phyloP scores from a whole-genome alignment of 352 stramenopile genomes.

The Peronospora farinosa region DNA sequence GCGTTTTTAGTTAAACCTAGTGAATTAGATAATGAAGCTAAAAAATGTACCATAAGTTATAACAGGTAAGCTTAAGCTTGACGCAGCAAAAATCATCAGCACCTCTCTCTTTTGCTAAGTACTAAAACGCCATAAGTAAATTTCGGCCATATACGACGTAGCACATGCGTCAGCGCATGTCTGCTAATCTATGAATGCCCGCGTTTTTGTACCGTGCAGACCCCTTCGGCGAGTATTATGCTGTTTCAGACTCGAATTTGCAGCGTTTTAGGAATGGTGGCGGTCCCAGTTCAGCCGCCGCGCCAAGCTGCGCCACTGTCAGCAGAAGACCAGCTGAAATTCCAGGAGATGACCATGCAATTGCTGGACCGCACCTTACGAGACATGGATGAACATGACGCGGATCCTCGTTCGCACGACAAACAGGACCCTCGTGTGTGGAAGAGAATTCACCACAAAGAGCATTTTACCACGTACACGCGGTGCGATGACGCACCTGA shows the following conservation, averaged over 20 bases:
- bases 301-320: constrained; percentile 13
- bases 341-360: constrained; percentile 36
- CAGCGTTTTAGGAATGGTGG: constrained; percentile 12
- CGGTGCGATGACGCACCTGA: constrained; percentile 25
- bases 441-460: constrained; percentile 30
- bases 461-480: constrained; percentile 33
- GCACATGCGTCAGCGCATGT: constrained; percentile 10
- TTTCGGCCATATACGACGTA: constrained; percentile 5
- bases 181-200: not conserved
- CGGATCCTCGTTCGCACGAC: constrained; percentile 13
- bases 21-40: not conserved
- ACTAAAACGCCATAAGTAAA: not conserved
- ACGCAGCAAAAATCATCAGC: not conserved
- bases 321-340: constrained; percentile 29
- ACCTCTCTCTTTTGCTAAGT: not conserved
- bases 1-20: not conserved
- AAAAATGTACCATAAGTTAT: not conserved
- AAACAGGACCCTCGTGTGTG: constrained; percentile 30
- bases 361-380: constrained; percentile 31
- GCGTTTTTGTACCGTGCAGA: not conserved
- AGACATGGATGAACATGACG: constrained; percentile 35
- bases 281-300: constrained; percentile 18
- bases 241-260: constrained; percentile 21
- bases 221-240: not conserved
- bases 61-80: not conserved